Base-by-base conservation (phyloP, 2,329 filamentous ascomycete species). In the Alternaria brassicae region DNA sequence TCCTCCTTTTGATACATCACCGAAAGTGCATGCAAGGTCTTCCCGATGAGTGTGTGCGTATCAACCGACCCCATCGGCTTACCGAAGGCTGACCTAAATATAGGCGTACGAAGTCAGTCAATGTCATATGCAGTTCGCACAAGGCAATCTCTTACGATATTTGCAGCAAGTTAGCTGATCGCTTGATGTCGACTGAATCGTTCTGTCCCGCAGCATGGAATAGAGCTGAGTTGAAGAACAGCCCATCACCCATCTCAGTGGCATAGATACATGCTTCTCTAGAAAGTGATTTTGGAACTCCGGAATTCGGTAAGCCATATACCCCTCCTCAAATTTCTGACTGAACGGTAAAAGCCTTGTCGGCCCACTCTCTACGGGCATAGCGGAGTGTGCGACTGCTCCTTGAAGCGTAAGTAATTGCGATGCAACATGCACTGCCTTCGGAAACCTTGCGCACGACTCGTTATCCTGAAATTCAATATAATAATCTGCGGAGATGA, bases 191-290 rank as follows among this genome's bases (percentile, higher is more conserved):
- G 8, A 72, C 69, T 2, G 77, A 80, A 6, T 77, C 79, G 66
- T 89, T 89, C 62, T 83, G 81, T 0, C 87, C 87, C 0, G 87
- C 87, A 1, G 86, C 87, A 69, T 89, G 87, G 61, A 88, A 86
- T 0, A 89, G 74, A 1, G 84, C 86, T 0, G 87, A 87, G 56
- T 86, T 88, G 75, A 89, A 89, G 71, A 89, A 89, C 0, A 89
- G 64, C 0, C 85, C 87, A 65, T 89, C 86, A 0, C 87, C 87
- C 40, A 83, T 79, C 2, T 75, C 63, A 89, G 65, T 2, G 86
- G 82, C 10, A 88, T 67, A 1, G 81, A 79, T 6, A 88, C 80
- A 63, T 84, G 85, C 6, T 81, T 80, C 15, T 82, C 71, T 4
- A 82, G 65, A 60, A 89, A 89, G 67, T 80, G 86, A 0, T 81